Evolutionary conservation across 305 asterid species (phyloP).

Genomic region (Fraxinus nigra): DNA sequence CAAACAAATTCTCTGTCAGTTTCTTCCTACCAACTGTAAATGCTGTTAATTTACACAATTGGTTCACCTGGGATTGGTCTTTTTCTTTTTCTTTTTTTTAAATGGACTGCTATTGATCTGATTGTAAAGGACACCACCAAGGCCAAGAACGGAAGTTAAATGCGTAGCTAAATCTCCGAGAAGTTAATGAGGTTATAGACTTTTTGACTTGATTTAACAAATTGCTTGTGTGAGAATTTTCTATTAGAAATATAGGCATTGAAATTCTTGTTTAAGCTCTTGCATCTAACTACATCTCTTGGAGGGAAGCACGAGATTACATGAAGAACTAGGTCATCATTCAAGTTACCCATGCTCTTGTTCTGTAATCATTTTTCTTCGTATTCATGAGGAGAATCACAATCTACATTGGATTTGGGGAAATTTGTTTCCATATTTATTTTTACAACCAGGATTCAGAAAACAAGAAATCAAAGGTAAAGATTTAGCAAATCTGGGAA

Average conservation of each 20-base stretch:
- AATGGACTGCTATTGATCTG: background rate
- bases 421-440: no score
- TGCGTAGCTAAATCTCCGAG: no score
- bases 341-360: background rate
- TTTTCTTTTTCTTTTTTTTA: no score
- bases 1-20: background rate
- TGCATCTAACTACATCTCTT: background rate
- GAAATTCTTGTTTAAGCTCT: background rate
- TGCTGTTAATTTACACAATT: background rate
- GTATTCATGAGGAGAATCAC: background rate
- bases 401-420: background rate
- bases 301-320: background rate
- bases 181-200: background rate
- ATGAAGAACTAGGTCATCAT: background rate
- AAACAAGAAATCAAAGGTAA: background rate
- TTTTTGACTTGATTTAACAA: background rate
- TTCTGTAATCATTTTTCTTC: background rate
- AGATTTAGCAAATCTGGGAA: background rate
- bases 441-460: background rate
- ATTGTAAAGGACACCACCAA: background rate
- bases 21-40: background rate
- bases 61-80: no score
- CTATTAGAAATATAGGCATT: background rate
- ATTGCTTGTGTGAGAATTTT: background rate
- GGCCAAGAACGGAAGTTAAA: background rate